phyloP scores from a whole-genome alignment of 164 flowering plant species.

The Chimonanthus praecox region DNA sequence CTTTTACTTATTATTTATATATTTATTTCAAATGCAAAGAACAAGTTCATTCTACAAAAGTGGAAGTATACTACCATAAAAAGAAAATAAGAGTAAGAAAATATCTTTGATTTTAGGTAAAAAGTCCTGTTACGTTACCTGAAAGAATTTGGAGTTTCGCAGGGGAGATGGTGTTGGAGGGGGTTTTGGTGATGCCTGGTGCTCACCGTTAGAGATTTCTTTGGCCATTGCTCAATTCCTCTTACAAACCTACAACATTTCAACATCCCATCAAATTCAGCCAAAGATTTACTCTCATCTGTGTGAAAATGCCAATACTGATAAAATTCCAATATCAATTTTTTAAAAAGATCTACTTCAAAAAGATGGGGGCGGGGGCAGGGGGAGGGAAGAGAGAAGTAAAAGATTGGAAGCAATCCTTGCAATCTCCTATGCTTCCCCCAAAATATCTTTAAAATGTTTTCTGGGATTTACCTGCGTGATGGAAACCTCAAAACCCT shows the following conservation, averaged over 20 bases:
- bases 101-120: no score
- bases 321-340: no score
- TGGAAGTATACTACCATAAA: background rate
- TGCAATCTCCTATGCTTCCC: no score
- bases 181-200: slow-evolving; percentile 34
- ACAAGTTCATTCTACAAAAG: no score
- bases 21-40: no score
- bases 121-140: slow-evolving; percentile 31
- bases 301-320: no score
- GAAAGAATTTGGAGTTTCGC: slow-evolving; percentile 72
- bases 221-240: slow-evolving; percentile 41
- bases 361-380: no score
- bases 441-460: background rate
- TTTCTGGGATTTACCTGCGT: background rate
- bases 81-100: no score
- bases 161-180: slow-evolving; percentile 84
- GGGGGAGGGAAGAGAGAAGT: background rate
- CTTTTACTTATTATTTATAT: no score
- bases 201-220: slow-evolving; percentile 38
- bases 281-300: background rate
- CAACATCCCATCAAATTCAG: background rate
- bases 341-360: no score
- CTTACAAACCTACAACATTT: background rate
- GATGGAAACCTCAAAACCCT: background rate
- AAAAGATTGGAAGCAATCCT: no score